phyloP scores from a whole-genome alignment of 441 rosid genomes.

The Populus tomentosa region DNA sequence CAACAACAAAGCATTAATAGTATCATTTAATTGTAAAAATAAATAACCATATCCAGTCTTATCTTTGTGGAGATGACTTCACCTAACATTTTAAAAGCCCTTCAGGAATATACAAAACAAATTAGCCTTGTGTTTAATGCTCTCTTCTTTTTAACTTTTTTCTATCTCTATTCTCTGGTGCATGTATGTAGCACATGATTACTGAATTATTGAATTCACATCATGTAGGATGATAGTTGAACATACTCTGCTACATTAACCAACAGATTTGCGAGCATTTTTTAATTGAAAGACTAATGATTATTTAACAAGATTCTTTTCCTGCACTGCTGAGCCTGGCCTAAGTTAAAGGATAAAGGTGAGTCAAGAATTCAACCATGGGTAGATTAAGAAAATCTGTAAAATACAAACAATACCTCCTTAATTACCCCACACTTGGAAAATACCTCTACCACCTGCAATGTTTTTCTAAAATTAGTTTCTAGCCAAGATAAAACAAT shows the following conservation, averaged over 20 bases:
- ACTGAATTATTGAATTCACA: background rate
- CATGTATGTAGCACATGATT: background rate
- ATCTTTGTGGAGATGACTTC: background rate
- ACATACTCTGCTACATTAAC: background rate
- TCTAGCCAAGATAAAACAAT: slow-evolving; percentile 14
- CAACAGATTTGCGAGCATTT: background rate
- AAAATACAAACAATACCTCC: slow-evolving; percentile 49
- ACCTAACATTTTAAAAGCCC: background rate
- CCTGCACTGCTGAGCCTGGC: background rate
- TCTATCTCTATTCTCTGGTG: background rate
- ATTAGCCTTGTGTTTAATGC: background rate
- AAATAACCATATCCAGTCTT: background rate
- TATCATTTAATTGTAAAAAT: background rate
- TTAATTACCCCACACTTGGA: slow-evolving; percentile 96
- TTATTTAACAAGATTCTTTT: background rate
- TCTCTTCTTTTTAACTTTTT: background rate
- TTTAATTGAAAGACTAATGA: background rate
- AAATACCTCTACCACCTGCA: slow-evolving; percentile 84
- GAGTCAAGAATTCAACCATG: slow-evolving; percentile 1
- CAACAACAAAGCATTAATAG: background rate
- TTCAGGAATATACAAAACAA: background rate
- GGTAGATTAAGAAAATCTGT: background rate
- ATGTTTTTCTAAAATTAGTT: slow-evolving; percentile 24
- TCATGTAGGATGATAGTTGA: background rate
- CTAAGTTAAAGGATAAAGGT: background rate